A percentile compares a stretch with the other conserved stretches of the same genome.
These are phyloP conservation scores for Colletotrichum falcatum DNA, from an alignment of 2,329 filamentous ascomycete species.

Conservation along the genomic window DNA sequence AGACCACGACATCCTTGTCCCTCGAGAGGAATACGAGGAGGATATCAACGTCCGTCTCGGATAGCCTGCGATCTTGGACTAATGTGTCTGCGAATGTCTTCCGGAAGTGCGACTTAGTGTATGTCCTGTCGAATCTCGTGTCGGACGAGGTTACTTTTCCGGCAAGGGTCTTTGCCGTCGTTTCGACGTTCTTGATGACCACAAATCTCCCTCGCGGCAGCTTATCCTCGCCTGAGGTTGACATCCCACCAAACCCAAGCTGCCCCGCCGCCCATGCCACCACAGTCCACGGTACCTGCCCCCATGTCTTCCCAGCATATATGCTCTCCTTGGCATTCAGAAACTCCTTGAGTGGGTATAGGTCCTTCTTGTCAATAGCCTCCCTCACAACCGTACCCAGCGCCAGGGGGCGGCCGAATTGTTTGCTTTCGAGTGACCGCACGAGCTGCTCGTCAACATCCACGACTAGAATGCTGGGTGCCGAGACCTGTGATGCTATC, in stretches of 20 bases:
- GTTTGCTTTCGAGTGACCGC: conserved; percentile 77
- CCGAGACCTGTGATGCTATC: conserved; percentile 56
- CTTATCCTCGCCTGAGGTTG: conserved; percentile 60
- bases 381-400: conserved; percentile 83
- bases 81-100: conserved; percentile 67
- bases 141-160: conserved; percentile 51
- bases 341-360: conserved; percentile 80
- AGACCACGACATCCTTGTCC: conserved; percentile 70
- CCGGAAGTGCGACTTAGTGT: conserved; percentile 74
- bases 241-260: conserved; percentile 69
- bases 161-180: conserved; percentile 66
- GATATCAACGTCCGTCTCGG: conserved; percentile 74
- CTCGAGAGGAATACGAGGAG: conserved; percentile 77
- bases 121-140: conserved; percentile 73
- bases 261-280: conserved; percentile 81
- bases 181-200: conserved; percentile 71
- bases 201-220: conserved; percentile 74
- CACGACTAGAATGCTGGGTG: conserved; percentile 63
- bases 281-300: conserved; percentile 76
- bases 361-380: conserved; percentile 74
- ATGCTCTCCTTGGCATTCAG: conserved; percentile 74
- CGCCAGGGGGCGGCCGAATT: conserved; percentile 85
- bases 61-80: conserved; percentile 62
- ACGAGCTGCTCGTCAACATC: conserved; percentile 73
- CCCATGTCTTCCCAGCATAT: conserved; percentile 73